Conservation (phyloP, 306 rosid species). For the Lotus japonicus region DNA sequence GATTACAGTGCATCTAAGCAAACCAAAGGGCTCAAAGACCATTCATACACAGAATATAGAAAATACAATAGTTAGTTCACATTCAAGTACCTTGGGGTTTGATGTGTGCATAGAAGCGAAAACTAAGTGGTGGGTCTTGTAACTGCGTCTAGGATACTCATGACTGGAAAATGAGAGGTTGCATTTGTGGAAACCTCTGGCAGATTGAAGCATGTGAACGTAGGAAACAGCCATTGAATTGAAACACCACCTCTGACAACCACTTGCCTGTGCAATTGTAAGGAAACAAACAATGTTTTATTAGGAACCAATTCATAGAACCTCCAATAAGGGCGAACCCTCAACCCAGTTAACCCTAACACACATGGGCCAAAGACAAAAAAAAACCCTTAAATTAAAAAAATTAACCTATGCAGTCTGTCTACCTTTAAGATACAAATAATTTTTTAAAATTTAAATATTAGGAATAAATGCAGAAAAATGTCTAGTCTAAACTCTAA, state of each 20-base stretch:
- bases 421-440: too few species aligned
- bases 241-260: background rate
- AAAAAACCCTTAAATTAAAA: too few species aligned
- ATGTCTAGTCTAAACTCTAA: too few species aligned
- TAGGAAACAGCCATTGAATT: conserved; percentile 35
- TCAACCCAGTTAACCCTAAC: background rate
- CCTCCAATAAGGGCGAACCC: background rate
- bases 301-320: background rate
- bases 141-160: background rate
- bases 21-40: too few species aligned
- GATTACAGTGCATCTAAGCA: too few species aligned
- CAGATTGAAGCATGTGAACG: conserved; percentile 30
- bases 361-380: background rate
- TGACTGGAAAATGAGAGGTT: conserved; percentile 20
- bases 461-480: too few species aligned
- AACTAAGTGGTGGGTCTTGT: background rate
- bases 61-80: background rate
- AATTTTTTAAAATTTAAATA: too few species aligned
- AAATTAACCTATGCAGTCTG: too few species aligned
- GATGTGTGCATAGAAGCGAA: conserved; percentile 32
- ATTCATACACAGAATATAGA: too few species aligned
- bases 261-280: background rate
- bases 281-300: background rate
- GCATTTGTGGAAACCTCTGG: background rate
- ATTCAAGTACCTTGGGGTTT: conserved; percentile 30